Evolutionary conservation across 2,329 filamentous ascomycete genomes (phyloP), one percentile per base, ranked within the genome.

Genomic region (Sarocladiaceae sp.): DNA sequence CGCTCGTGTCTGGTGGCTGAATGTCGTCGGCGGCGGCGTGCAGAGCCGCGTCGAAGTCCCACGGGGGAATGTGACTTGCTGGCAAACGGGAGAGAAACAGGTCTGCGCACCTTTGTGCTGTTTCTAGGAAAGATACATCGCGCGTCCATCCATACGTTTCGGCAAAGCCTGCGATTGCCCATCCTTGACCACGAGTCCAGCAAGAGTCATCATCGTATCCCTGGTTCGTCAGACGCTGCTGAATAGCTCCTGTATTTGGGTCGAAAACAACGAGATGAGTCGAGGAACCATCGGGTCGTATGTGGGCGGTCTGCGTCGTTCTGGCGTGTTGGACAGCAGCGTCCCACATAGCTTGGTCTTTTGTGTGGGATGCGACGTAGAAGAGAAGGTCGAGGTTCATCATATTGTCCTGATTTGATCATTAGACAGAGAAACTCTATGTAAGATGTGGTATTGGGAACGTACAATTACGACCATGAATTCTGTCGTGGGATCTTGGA

Each of bases 181-280:
- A 78, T 0, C 73, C 73, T 52, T 78, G 75, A 1, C 75, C 75
- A 3, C 75, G 66, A 4, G 69, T 63, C 75, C 75, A 78, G 10
- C 68, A 74, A 0, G 70, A 75, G 1, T 59, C 59, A 50, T 77
- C 70, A 2, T 58, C 59, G 57, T 69, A 70, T 0, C 75, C 75
- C 56, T 78, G 75, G 46, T 76, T 74, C 0, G 75, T 78, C 52
- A 75, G 64, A n/a, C 68, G 68, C 1, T 64, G 60, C 52, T 70
- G 70, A 0, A 71, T 57, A 1, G 50, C 50, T 0, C 75, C 74
- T 0, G 67, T 76, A 0, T 51, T 52, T 1, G 69, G 68, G 22
- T 75, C 66, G 49, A 78, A 75, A 51, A 74, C 69, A n/a, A 75
- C 71, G 1, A 78, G 66, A 52, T 78, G 75, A 25, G 55, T 61